Conservation (phyloP, 2,329 filamentous ascomycete species). For the Colletotrichum camelliae region DNA sequence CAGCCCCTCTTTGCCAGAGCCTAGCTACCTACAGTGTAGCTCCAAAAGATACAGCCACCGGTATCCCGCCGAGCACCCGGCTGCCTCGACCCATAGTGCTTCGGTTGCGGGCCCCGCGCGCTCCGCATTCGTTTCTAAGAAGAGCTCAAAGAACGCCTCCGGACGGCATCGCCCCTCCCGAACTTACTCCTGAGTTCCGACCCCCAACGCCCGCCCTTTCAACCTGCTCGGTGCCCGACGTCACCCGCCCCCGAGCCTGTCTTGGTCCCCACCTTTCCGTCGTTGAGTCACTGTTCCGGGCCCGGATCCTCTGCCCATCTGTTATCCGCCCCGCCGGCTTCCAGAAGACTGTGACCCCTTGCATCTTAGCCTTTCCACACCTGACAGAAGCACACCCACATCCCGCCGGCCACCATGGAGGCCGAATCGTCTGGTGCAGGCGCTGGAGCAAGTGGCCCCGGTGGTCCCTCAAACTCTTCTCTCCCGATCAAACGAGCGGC, state of each 20-base stretch:
- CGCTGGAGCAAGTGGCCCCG: background rate
- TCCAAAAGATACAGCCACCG: background rate
- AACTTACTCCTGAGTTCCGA: background rate
- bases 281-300: background rate
- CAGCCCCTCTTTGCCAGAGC: background rate
- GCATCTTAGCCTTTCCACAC: background rate
- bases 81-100: background rate
- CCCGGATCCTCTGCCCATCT: background rate
- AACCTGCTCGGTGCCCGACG: background rate
- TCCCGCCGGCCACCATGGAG: background rate
- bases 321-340: background rate
- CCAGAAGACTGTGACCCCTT: background rate
- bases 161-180: background rate
- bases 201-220: background rate
- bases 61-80: background rate
- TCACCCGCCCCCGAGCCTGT: background rate
- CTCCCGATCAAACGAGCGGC: constrained; percentile 16
- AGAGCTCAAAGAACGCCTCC: background rate
- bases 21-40: background rate
- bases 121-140: constrained; percentile 9
- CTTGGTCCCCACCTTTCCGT: background rate
- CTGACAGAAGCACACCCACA: background rate
- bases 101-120: constrained; percentile 2
- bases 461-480: background rate
- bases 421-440: background rate